A percentile compares a stretch with the other conserved stretches of the same genome.
phyloP scores from a whole-genome alignment of 73 alveolate genomes.

The Stentor coeruleus region DNA sequence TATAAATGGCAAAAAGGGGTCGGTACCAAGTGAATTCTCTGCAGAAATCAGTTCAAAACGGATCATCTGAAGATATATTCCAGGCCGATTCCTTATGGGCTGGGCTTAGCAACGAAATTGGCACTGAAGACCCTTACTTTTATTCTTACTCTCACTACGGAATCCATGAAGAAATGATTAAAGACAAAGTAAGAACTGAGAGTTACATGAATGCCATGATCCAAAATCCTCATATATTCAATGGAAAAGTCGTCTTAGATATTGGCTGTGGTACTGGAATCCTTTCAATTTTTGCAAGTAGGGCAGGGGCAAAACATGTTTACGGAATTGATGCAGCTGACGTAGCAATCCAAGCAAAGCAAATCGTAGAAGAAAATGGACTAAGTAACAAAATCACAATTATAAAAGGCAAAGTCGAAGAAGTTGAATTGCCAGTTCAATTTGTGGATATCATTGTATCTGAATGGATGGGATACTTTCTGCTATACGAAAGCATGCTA shows the following conservation, averaged over 20 bases:
- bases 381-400: conserved; percentile 74
- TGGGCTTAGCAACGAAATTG: too few relatives aligned
- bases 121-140: too few relatives aligned
- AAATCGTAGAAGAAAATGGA: conserved; percentile 83
- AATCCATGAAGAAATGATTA: conserved; percentile 95
- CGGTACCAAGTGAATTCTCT: too few relatives aligned
- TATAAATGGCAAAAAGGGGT: too few relatives aligned
- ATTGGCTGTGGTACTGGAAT: conserved; percentile 98
- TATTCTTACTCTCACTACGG: conserved; percentile 81
- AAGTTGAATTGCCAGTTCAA: conserved; percentile 83
- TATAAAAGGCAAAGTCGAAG: conserved; percentile 92
- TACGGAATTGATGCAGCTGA: conserved; percentile 95
- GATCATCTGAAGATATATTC: too few relatives aligned
- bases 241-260: conserved; percentile 94
- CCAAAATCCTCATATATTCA: conserved; percentile 69
- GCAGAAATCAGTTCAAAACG: too few relatives aligned
- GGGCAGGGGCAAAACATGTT: conserved; percentile 97
- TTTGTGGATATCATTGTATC: conserved; percentile 90
- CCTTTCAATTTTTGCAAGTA: conserved; percentile 89
- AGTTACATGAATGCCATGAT: conserved; percentile 84
- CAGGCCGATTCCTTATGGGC: too few relatives aligned
- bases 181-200: conserved; percentile 85
- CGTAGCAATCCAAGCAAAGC: conserved; percentile 83
- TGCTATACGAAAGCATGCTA: conserved; percentile 85
- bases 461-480: conserved; percentile 97